Conservation (phyloP, 768 basidiomycete species). For the Calocybe cyanea region DNA sequence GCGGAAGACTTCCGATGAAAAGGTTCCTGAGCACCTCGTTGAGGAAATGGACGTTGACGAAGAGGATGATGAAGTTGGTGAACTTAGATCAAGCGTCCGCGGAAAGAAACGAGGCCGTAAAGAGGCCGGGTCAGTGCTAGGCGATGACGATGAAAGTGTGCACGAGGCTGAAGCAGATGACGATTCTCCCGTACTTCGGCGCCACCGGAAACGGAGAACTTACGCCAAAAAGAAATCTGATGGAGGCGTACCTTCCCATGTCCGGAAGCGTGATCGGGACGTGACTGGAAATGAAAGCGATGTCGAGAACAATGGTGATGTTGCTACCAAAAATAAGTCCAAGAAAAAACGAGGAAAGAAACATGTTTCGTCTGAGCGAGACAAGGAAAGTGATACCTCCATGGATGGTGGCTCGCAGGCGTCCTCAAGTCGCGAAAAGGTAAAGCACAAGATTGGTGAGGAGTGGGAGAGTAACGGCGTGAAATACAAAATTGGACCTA, state of each 20-base stretch:
- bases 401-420: conserved; percentile 45
- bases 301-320: conserved; percentile 31
- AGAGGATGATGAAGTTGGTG: conserved; percentile 39
- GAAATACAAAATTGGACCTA: conserved; percentile 65
- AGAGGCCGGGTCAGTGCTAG: conserved; percentile 70
- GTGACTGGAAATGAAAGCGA: conserved; percentile 44
- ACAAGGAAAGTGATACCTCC: conserved; percentile 43
- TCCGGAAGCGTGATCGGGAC: conserved; percentile 68
- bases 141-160: conserved; percentile 51
- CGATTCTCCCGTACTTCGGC: conserved; percentile 40
- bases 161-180: conserved; percentile 33
- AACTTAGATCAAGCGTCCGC: conserved; percentile 34
- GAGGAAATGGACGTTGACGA: conserved; percentile 48
- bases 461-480: conserved; percentile 74
- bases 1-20: conserved; percentile 49
- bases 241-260: conserved; percentile 33
- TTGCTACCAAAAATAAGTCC: conserved; percentile 15
- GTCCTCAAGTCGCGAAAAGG: conserved; percentile 50
- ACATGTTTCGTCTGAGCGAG: conserved; percentile 22
- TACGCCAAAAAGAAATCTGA: conserved; percentile 53
- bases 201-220: conserved; percentile 55
- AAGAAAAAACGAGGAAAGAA: conserved; percentile 59
- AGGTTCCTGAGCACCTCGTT: conserved; percentile 30
- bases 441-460: conserved; percentile 58
- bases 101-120: conserved; percentile 77